phyloP scores from a whole-genome alignment of 2,329 filamentous ascomycete species.

The Ceratocystiopsis sp. region DNA sequence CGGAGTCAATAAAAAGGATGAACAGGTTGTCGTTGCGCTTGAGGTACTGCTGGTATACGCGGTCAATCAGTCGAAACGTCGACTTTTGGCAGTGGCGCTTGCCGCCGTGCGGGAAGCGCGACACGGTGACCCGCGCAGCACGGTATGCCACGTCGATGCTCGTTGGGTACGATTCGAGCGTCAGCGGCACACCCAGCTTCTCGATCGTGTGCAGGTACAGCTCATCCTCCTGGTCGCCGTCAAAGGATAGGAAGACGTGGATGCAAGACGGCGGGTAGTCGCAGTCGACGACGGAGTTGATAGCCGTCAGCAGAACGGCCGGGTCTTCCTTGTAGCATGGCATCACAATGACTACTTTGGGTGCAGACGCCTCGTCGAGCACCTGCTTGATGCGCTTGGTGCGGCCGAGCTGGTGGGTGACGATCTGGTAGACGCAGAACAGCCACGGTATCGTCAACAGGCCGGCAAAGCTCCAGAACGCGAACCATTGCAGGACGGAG shows the following conservation, averaged over 20 bases:
- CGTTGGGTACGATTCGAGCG: conserved; percentile 61
- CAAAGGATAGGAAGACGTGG: conserved; percentile 90
- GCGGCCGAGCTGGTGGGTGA: conserved; percentile 72
- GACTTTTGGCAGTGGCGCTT: conserved; percentile 89
- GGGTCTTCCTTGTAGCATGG: conserved; percentile 89
- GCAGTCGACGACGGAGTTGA: conserved; percentile 84
- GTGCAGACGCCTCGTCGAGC: conserved; percentile 69
- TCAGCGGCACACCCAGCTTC: conserved; percentile 65
- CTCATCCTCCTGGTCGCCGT: conserved; percentile 78
- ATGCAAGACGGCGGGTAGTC: conserved; percentile 87
- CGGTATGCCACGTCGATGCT: conserved; percentile 84
- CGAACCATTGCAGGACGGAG: conserved; percentile 72
- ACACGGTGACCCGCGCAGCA: conserved; percentile 71
- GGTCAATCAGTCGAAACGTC: conserved; percentile 86
- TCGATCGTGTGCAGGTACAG: conserved; percentile 75
- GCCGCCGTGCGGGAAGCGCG: conserved; percentile 80
- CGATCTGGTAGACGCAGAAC: conserved; percentile 80
- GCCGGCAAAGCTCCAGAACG: conserved; percentile 81
- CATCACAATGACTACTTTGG: conserved; percentile 93
- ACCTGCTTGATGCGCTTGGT: conserved; percentile 68
- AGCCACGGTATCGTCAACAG: conserved; percentile 81
- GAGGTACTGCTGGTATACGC: conserved; percentile 75
- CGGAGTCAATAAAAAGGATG: conserved; percentile 91
- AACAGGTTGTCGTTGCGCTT: conserved; percentile 83
- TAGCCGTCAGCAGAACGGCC: conserved; percentile 64